Base-by-base conservation (phyloP, 1,284 basidiomycete species). In the Ganoderma boninense region DNA sequence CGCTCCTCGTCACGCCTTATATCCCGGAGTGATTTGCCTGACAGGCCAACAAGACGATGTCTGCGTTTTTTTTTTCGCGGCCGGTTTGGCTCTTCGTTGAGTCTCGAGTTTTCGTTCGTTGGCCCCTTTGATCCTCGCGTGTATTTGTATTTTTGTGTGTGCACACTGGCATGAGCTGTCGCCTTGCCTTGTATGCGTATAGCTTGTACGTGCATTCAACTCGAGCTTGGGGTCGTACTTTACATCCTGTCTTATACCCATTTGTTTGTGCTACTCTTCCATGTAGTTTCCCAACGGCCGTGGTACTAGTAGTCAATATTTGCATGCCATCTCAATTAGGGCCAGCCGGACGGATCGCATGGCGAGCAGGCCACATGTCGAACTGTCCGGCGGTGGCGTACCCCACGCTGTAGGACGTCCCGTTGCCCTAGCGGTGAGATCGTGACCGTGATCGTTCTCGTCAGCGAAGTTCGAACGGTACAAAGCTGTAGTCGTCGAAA, bases 1-100 rank as follows among this genome's bases (percentile, higher is more conserved):
- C 93, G 5, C 74, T 93, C 62, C 74, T 87, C 26, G 86, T 93
- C 44, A 82, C 77, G 18, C 83, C 83, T 0, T 82, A 82, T 69
- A 65, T 76, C 23, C 64, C 29, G 32, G 71, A 70, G n/a, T 13
- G 62, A 32, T n/a, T 60, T 2, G 32, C 62, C 11, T 66, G 64
- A 69, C 40, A 13, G 11, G n/a, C 20, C 4, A 0, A 10, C 66
- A 60, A 70, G 60, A 23, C 60, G 60, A 23, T 43, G 13, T 44
- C 10, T 23, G 40, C 16, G 38, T n/a, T 61, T 6, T 23, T 29
- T n/a, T 38, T 32, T 4, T 32, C 59, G 7, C 38, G n/a, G 38
- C 59, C 38, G 11, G 26, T 64, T 16, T 18, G 5, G 18, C 44
- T 46, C 18, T 46, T 46, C 44, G 38, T 56, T 56, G 4, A 8